These are phyloP conservation scores for Syzygium jambos DNA, from an alignment of 345 rosid genomes.

Conservation along the genomic window DNA sequence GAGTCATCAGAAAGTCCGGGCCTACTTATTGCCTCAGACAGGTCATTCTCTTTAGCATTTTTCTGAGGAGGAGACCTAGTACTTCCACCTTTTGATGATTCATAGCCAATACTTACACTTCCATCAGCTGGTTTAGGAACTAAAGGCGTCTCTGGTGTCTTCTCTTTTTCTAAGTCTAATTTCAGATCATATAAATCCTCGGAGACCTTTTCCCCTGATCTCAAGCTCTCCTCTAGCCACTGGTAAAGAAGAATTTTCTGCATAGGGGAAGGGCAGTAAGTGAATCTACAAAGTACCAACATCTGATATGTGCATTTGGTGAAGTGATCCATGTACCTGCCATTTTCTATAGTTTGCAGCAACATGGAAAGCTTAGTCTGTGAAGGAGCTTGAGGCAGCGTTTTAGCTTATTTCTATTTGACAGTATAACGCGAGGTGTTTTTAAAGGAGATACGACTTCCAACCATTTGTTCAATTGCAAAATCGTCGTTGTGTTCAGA, in stretches of 20 bases:
- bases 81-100: slow-evolving; percentile 26
- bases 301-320: background rate
- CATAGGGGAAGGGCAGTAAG: slow-evolving; percentile 3
- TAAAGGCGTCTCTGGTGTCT: slow-evolving; percentile 17
- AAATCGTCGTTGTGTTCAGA: background rate
- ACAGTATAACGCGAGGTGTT: background rate
- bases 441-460: background rate
- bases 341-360: background rate
- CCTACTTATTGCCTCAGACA: slow-evolving; percentile 12
- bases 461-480: background rate
- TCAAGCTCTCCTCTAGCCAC: slow-evolving; percentile 86
- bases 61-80: slow-evolving; percentile 23
- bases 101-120: slow-evolving; percentile 13
- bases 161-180: slow-evolving; percentile 21
- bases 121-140: slow-evolving; percentile 5
- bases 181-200: slow-evolving; percentile 52
- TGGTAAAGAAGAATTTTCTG: slow-evolving; percentile 60
- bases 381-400: background rate
- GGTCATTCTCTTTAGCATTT: slow-evolving; percentile 5
- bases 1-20: slow-evolving; percentile 24
- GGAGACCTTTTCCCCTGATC: slow-evolving; percentile 49
- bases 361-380: background rate
- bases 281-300: background rate
- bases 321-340: background rate
- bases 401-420: background rate